phyloP scores from a whole-genome alignment of 2,329 filamentous ascomycete genomes.

The Hypoxylon rubiginosum region DNA sequence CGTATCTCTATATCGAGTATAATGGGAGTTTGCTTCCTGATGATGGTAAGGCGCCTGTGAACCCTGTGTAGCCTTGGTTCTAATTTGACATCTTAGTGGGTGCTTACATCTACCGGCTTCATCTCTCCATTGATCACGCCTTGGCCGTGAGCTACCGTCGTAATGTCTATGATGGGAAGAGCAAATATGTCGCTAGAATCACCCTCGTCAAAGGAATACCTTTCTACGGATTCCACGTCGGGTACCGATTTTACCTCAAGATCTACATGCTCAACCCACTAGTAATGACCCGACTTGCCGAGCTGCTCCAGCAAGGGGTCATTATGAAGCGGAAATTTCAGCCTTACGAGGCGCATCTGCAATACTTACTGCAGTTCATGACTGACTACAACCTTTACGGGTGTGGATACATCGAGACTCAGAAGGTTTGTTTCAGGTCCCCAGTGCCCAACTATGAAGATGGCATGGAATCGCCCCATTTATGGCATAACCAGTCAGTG shows the following conservation, averaged over 20 bases:
- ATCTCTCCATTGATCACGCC: conserved; percentile 91
- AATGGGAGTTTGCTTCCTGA: conserved; percentile 74
- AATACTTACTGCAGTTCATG: conserved; percentile 97
- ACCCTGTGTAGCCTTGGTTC: conserved; percentile 32
- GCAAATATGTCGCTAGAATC: conserved; percentile 87
- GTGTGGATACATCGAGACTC: conserved; percentile 85
- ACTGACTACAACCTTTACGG: conserved; percentile 97
- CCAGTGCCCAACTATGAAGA: conserved; percentile 80
- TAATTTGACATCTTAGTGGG: conserved; percentile 66
- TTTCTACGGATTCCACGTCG: conserved; percentile 96
- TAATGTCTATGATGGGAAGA: conserved; percentile 76
- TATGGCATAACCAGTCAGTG: conserved; percentile 86
- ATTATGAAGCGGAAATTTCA: conserved; percentile 88
- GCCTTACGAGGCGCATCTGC: conserved; percentile 93
- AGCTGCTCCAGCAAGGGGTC: conserved; percentile 88
- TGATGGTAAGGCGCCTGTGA: conserved; percentile 68
- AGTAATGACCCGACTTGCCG: conserved; percentile 87
- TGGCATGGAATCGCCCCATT: conserved; percentile 70
- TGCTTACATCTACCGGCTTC: conserved; percentile 81
- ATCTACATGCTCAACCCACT: conserved; percentile 92
- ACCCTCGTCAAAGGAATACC: conserved; percentile 92
- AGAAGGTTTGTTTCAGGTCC: conserved; percentile 77
- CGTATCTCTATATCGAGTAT: conserved; percentile 95
- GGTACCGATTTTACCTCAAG: conserved; percentile 91
- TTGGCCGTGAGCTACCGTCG: conserved; percentile 86